Evolutionary conservation across 2,329 filamentous ascomycete genomes (phyloP), one percentile per base, ranked within the genome.

Genomic region (Botryotinia narcissicola): DNA sequence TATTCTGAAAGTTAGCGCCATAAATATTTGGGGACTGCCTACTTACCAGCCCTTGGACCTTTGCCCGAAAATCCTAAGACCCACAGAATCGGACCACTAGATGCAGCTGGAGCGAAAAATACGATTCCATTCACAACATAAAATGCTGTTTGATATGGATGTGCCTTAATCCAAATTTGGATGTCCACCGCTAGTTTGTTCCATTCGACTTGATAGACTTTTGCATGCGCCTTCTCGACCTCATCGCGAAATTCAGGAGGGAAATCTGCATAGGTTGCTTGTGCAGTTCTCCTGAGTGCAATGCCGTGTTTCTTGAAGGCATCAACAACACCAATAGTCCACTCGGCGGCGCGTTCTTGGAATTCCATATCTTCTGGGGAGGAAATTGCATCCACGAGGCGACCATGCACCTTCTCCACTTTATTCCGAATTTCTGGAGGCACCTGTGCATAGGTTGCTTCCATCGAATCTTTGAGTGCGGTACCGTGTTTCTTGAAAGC

Each of bases 1-100:
- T 59, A 25, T 59, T 20, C 4, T 46, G 35, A 37, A 70, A 12
- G 1, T 59, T 60, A 70, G 54, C 64, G 35, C 29, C 51, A 32
- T 57, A 44, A 22, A 14, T 42, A 32, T 42, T 46, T 44, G 4
- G 32, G 54, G n/a, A 32, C 51, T 51, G 8, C 4, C 22, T 2
- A 61, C 51, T 20, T 37, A 68, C 71, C 71, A 37, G 62, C 51
- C 35, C 62, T 72, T 29, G 62, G 51, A 1, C 71, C 71, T 25
- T 29, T 18, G 9, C 22, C 12, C 12, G 40, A n/a, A n/a, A 29
- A 72, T 10, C 71, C 71, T 16, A 72, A 59, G 1, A 16, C 2
- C 40, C 40, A 72, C 4, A 72, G 40, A 16, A 72, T 20, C 0
- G 71, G 62, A 14, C 71, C 51, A 60, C 71, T 72, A 5, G 48